A percentile compares a stretch with the other conserved stretches of the same genome.
These are phyloP conservation scores for Circinella umbellata DNA, from an alignment of 371 early-diverging fungal species.

Conservation along the genomic window DNA sequence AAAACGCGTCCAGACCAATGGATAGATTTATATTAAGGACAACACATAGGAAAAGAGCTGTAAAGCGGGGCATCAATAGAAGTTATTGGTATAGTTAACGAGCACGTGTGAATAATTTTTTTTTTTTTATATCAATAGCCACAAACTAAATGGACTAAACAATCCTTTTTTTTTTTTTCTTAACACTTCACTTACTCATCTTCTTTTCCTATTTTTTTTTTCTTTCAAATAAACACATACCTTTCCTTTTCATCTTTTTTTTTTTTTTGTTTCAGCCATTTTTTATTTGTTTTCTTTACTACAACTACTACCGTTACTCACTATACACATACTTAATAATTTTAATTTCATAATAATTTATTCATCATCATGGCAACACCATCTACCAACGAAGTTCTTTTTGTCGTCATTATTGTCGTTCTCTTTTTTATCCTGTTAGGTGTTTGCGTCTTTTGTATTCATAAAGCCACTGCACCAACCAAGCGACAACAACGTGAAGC, in stretches of 20 bases:
- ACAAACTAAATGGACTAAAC: background rate
- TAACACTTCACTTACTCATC: background rate
- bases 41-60: no score
- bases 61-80: background rate
- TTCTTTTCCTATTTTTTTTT: background rate
- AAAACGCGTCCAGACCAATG: conserved; percentile 6
- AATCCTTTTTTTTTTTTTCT: background rate
- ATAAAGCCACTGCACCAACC: conserved; percentile 24
- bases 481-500: conserved; percentile 15
- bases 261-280: conserved; percentile 2
- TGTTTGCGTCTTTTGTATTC: conserved; percentile 19
- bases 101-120: background rate
- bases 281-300: background rate
- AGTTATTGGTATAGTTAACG: background rate
- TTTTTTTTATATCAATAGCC: background rate
- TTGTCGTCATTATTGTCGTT: conserved; percentile 27
- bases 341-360: conserved; percentile 7
- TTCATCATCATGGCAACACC: conserved; percentile 23
- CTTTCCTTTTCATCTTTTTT: conserved; percentile 7
- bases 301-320: background rate
- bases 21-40: background rate
- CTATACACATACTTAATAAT: background rate
- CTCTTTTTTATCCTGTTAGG: conserved; percentile 27
- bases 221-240: background rate
- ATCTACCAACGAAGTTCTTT: conserved; percentile 29